Percentiles rank a stretch among this genome's conserved stretches.
Conservation (phyloP, 2,329 filamentous ascomycete genomes). For the Sporothrix sp. region DNA sequence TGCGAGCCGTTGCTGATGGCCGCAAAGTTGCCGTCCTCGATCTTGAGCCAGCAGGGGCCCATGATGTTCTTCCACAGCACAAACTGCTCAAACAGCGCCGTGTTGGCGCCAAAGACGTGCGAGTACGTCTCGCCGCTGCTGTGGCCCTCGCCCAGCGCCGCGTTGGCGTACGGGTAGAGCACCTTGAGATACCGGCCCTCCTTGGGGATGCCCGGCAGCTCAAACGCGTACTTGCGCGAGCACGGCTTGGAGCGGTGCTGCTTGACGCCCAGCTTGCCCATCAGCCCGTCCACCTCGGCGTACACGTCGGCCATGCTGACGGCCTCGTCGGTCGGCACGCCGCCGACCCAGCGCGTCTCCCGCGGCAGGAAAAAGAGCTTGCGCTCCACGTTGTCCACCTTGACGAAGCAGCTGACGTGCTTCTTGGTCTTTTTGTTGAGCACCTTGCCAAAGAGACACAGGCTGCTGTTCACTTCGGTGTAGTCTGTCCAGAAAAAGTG, state of each 20-base stretch:
- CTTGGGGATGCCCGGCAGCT: conserved; percentile 75
- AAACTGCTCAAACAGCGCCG: conserved; percentile 92
- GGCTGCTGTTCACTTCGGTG: conserved; percentile 77
- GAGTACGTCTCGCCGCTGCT: conserved; percentile 84
- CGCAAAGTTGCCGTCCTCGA: conserved; percentile 74
- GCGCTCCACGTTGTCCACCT: conserved; percentile 85
- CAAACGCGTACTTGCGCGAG: conserved; percentile 89
- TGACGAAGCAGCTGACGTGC: conserved; percentile 89
- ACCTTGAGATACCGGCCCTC: conserved; percentile 89
- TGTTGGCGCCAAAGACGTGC: conserved; percentile 87
- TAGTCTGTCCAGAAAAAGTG: conserved; percentile 98
- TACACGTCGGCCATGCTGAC: conserved; percentile 86
- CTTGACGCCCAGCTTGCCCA: conserved; percentile 75
- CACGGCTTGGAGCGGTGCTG: conserved; percentile 92
- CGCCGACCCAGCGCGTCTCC: conserved; percentile 45
- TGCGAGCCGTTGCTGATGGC: conserved; percentile 87
- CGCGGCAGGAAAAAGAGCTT: conserved; percentile 92
- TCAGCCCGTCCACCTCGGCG: conserved; percentile 76
- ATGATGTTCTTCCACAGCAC: conserved; percentile 98
- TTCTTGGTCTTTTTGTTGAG: conserved; percentile 71
- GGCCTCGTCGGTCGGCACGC: conserved; percentile 62
- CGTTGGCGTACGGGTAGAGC: conserved; percentile 88
- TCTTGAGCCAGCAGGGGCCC: conserved; percentile 95
- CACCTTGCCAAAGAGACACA: conserved; percentile 94
- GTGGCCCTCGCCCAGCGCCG: conserved; percentile 48